phyloP scores from a whole-genome alignment of 257 asterid genomes.

The Henckelia pumila region DNA sequence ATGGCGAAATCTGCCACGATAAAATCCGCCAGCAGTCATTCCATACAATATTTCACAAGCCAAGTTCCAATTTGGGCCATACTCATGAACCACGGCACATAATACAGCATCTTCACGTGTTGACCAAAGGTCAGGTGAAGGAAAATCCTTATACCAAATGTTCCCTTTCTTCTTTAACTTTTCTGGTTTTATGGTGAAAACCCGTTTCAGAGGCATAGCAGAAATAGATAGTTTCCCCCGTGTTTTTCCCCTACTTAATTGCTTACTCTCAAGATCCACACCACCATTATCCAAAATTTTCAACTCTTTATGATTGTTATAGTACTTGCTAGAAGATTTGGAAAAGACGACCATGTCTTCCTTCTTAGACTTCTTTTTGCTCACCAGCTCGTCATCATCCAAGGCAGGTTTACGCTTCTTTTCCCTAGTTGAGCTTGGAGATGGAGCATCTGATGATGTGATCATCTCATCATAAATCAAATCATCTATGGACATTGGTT shows the following conservation, averaged over 20 bases:
- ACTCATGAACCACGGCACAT: constrained; percentile 80
- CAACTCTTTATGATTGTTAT: constrained; percentile 44
- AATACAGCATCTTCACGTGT: constrained; percentile 78
- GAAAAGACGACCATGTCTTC: constrained; percentile 36
- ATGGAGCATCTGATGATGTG: constrained; percentile 56
- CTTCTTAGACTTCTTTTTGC: constrained; percentile 64
- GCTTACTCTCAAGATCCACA: constrained; percentile 56
- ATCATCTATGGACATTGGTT: constrained; percentile 60
- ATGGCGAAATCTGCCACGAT: constrained; percentile 81
- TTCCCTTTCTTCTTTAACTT: constrained; percentile 69
- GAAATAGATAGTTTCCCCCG: constrained; percentile 69
- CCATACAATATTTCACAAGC: constrained; percentile 78
- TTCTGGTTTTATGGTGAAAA: constrained; percentile 72
- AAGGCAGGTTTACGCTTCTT: constrained; percentile 61
- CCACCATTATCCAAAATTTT: constrained; percentile 44
- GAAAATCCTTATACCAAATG: constrained; percentile 63
- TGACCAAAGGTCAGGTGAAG: constrained; percentile 79
- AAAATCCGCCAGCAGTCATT: constrained; percentile 72
- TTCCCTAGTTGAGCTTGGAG: constrained; percentile 53
- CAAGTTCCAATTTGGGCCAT: constrained; percentile 89
- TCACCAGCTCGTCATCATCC: constrained; percentile 55
- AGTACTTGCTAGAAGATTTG: constrained; percentile 47
- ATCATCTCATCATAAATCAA: constrained; percentile 49
- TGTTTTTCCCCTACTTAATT: constrained; percentile 49
- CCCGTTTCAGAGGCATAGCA: constrained; percentile 63